These are phyloP conservation scores for Marasmius oreades DNA, from an alignment of 1,284 basidiomycete genomes.

Conservation along the genomic window DNA sequence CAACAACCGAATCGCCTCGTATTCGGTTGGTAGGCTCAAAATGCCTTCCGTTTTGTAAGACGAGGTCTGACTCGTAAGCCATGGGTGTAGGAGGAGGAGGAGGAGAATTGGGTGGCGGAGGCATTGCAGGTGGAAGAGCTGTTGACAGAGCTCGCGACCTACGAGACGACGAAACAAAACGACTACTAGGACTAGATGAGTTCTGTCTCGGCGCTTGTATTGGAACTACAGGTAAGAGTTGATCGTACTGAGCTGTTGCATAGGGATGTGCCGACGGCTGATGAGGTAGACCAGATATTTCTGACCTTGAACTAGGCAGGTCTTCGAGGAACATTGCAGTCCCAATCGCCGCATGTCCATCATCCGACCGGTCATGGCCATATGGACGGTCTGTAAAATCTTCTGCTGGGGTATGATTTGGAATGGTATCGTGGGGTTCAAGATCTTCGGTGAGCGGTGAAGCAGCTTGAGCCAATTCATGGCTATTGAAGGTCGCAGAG, in stretches of 20 bases:
- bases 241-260: constrained; percentile 34
- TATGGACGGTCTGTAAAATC: constrained; percentile 29
- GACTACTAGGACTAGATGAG: constrained; percentile 15
- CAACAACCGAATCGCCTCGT: constrained; percentile 41
- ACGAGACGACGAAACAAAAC: constrained; percentile 15
- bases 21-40: constrained; percentile 36
- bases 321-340: constrained; percentile 46
- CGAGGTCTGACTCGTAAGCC: constrained; percentile 27
- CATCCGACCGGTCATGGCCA: constrained; percentile 28
- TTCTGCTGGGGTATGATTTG: constrained; percentile 29
- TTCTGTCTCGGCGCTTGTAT: constrained; percentile 19
- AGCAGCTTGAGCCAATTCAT: background rate
- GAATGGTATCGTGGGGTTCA: constrained; percentile 19
- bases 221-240: constrained; percentile 18
- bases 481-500: constrained; percentile 36
- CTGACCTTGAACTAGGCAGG: constrained; percentile 32
- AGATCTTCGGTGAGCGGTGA: background rate
- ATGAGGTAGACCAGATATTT: constrained; percentile 18
- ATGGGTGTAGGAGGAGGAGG: constrained; percentile 53
- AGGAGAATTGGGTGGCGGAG: constrained; percentile 59
- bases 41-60: constrained; percentile 23
- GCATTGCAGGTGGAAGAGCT: constrained; percentile 59
- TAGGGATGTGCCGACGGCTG: constrained; percentile 22
- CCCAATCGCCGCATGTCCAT: constrained; percentile 43
- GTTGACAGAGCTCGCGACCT: constrained; percentile 51